Conservation (phyloP, 31 red algal species). For the Odonthalia washingtoniensis region DNA sequence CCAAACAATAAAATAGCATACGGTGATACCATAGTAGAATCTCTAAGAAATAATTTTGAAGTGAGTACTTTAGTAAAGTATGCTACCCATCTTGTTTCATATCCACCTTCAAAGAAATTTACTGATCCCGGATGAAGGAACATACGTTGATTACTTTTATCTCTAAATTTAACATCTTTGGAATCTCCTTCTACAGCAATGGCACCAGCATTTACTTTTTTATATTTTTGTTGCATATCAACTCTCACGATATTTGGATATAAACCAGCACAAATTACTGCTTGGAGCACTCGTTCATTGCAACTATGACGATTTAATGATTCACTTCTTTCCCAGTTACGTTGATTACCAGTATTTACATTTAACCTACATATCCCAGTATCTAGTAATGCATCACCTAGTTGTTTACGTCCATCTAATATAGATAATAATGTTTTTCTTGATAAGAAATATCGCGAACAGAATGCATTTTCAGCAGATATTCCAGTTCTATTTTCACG, state of each 20-base stretch:
- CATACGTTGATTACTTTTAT: constrained; percentile 47
- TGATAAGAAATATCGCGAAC: constrained; percentile 60
- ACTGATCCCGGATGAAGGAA: constrained; percentile 86
- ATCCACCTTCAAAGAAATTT: constrained; percentile 64
- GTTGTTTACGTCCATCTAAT: constrained; percentile 57
- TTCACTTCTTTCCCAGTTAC: constrained; percentile 48
- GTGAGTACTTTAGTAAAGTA: constrained; percentile 71
- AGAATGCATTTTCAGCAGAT: constrained; percentile 64
- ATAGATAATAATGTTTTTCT: constrained; percentile 69
- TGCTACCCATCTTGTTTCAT: constrained; percentile 78
- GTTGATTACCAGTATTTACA: neutral
- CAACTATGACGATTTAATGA: constrained; percentile 41
- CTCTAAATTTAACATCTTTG: constrained; percentile 62
- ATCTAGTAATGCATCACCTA: constrained; percentile 66
- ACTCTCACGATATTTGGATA: constrained; percentile 86
- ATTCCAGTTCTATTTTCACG: constrained; percentile 41
- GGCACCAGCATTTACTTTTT: constrained; percentile 60
- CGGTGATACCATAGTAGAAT: constrained; percentile 80
- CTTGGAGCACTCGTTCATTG: constrained; percentile 60
- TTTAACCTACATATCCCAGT: constrained; percentile 65
- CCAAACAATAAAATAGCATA: constrained; percentile 91
- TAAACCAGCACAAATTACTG: constrained; percentile 82
- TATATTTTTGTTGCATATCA: constrained; percentile 64
- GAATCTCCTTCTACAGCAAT: constrained; percentile 58
- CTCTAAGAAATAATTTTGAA: constrained; percentile 69